These are phyloP conservation scores for Thielaviopsis cerberus DNA, from an alignment of 2,329 filamentous ascomycete species.

Conservation along the genomic window DNA sequence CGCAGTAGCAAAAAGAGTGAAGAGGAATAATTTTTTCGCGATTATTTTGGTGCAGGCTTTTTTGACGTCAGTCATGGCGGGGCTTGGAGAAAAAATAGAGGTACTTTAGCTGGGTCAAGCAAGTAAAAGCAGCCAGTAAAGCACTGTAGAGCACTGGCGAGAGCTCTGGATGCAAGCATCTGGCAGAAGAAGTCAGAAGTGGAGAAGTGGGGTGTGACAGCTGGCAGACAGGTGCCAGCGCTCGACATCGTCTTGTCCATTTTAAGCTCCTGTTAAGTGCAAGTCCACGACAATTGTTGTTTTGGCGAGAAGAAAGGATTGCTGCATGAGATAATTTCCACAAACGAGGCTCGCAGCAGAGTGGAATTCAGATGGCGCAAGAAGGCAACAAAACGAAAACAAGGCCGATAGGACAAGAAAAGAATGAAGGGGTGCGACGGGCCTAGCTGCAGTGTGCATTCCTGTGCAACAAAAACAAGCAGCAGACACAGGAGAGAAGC, in stretches of 20 bases:
- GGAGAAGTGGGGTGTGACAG: not conserved
- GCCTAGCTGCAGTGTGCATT: not conserved
- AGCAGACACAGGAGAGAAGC: not conserved
- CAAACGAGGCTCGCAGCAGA: not conserved
- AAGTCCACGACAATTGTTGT: not conserved
- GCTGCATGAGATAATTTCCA: no score
- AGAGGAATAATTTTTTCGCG: not conserved
- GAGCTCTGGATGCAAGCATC: no score
- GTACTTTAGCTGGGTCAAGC: not conserved
- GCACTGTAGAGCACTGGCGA: not conserved
- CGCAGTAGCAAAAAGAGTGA: not conserved
- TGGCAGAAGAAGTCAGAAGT: no score
- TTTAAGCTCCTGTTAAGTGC: no score
- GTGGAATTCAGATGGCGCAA: not conserved
- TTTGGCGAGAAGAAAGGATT: no score
- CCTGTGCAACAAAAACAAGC: not conserved
- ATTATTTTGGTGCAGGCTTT: no score
- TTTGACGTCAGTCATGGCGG: not conserved
- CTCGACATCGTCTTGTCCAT: not conserved
- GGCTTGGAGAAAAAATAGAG: not conserved
- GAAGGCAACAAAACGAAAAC: not conserved
- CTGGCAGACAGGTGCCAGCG: not conserved
- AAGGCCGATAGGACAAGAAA: not conserved
- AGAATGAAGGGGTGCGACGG: not conserved
- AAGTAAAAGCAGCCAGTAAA: not conserved